Base-by-base conservation (phyloP, 2,329 filamentous ascomycete genomes). In the Fusarium kyushuense region DNA sequence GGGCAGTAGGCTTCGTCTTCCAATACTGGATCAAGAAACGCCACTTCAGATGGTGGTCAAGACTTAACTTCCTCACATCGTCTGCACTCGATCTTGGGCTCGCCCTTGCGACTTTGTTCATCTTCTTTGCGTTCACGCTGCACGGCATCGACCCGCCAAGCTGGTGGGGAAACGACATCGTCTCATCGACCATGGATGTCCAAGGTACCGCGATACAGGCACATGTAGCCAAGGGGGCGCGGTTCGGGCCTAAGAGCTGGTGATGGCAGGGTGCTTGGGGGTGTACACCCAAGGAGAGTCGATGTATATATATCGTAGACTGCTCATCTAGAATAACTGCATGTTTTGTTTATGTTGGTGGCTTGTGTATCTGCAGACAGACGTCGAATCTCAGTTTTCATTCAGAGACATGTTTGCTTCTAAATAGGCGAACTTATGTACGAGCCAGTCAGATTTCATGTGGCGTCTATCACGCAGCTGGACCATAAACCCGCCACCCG, bases 1-100 rank as follows among this genome's bases (percentile, higher is more conserved):
- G 88, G 19, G 79, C 90, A 57, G 88, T 93, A 5, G 91, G 91
- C 30, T 88, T 87, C 70, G 65, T 91, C 32, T 93, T 93, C 82
- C 90, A 93, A 76, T 88, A 87, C 76, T 84, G 82, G 73, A 86
- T 93, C 74, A 88, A 89, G 76, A 86, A 86, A 72, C 83, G 84
- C 16, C 84, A 87, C 76, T 88, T 87, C 65, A 84, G 80, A 29
- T 93, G 91, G 91, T 93, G 91, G 91, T 87, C 86, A 77, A 84
- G 89, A 27, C 86, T 92, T 74, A 93, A 92, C 79, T 93, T 91
- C 72, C 79, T 93, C 63, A 90, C 90, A 0, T 90, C 89, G 14
- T 90, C 89, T 0, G 90, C 87, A 0, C 81, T 93, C 47, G 91
- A 93, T 69, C 82, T 91, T 14, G 91, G 90, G 3, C 81, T 93